Evolutionary conservation across 305 asterid species (phyloP).

Genomic region (Solanum hybrid): DNA sequence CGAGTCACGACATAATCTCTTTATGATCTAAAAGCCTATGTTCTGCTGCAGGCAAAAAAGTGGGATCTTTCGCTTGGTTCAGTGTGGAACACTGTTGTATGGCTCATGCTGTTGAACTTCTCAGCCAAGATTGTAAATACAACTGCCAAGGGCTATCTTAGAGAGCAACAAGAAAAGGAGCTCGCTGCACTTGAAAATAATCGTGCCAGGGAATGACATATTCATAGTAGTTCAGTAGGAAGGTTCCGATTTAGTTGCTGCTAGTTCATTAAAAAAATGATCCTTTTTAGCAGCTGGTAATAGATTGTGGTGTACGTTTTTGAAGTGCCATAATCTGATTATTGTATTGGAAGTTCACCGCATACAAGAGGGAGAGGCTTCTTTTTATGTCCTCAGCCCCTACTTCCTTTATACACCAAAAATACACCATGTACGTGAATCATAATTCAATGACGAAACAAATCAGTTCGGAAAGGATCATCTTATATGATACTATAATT

Average conservation of each 20-base stretch:
- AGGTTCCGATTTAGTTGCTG: background rate
- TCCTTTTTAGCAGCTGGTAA: background rate
- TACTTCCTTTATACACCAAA: background rate
- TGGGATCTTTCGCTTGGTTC: constrained; percentile 17
- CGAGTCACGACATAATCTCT: background rate
- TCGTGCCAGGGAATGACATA: background rate
- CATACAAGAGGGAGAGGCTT: background rate
- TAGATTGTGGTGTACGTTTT: background rate
- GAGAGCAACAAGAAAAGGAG: constrained; percentile 16
- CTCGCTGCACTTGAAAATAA: background rate
- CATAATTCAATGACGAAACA: background rate
- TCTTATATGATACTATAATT: background rate
- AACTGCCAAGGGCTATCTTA: constrained; percentile 15
- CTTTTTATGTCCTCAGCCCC: background rate
- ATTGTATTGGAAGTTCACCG: background rate
- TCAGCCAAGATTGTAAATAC: constrained; percentile 15
- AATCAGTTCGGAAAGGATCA: background rate
- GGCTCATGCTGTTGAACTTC: constrained; percentile 18
- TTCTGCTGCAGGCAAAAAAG: constrained; percentile 10
- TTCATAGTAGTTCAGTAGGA: background rate
- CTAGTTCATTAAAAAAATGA: background rate
- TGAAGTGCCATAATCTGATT: background rate
- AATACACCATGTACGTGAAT: background rate
- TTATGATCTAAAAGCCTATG: background rate
- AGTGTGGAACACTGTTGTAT: constrained; percentile 15